Base-by-base conservation (phyloP, 371 early-diverging fungal species). In the Mortierella sp. region DNA sequence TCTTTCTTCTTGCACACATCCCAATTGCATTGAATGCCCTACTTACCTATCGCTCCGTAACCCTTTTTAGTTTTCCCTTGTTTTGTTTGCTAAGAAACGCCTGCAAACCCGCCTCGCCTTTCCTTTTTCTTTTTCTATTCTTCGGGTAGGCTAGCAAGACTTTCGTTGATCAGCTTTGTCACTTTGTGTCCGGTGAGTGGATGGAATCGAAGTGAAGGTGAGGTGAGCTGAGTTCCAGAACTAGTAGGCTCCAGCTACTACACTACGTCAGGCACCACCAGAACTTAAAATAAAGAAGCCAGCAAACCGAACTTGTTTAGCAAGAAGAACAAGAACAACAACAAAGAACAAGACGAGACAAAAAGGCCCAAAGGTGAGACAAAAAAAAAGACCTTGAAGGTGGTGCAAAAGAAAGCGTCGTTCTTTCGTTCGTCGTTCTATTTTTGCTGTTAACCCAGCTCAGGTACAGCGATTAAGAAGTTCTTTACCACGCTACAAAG, bases 161-260 rank as follows among this genome's bases (percentile, higher is more conserved):
- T n/a, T 5, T 31, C 31, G 13, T 58, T 26, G 13, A 58, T n/a
- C n/a, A 58, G 31, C 60, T 31, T 31, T 58, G 31, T 28, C 28
- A 58, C 1, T n/a, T 5, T 13, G 60, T 58, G 31, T 26, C 28
- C 60, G 14, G 14, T 26, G 28, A 58, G 13, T 19, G 28, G 4
- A 58, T 8, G 13, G 28, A 28, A 31, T 4, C 26, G 7, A 26
- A n/a, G 16, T 11, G 9, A 31, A 38, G 5, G 42, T 5, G 42
- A 38, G 42, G 42, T 48, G 38, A 65, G 65, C 65, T 65, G 65
- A 65, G 65, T 38, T 65, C 65, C 65, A 65, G 65, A 65, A 34
- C 24, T 19, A 19, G 65, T 13, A 28, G 31, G 16, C 34, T 38
- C 34, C 38, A 65, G 38, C 24, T 31, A 63, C 63, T 31, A 58